phyloP scores from a whole-genome alignment of 1,139 yeast species.

The Scheffersomyces cryptocercus region DNA sequence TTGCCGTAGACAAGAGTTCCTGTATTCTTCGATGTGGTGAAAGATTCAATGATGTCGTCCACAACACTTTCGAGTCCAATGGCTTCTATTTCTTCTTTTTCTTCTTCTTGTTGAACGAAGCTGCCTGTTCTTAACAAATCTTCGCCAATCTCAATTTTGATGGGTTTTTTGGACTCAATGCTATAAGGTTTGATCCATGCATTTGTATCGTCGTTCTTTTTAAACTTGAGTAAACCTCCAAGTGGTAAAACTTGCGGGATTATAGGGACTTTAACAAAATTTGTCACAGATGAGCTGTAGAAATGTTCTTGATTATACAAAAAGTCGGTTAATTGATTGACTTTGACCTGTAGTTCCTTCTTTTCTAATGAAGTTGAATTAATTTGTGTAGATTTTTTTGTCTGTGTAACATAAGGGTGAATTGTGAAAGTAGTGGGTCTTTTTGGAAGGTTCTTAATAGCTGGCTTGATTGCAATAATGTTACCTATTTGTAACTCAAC shows the following conservation, averaged over 20 bases:
- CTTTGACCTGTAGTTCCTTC: constrained; percentile 26
- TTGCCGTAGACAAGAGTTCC: constrained; percentile 70
- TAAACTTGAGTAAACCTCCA: constrained; percentile 65
- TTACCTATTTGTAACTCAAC: constrained; percentile 54
- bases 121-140: constrained; percentile 55
- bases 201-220: constrained; percentile 40
- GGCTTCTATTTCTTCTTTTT: constrained; percentile 23
- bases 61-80: constrained; percentile 60
- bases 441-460: constrained; percentile 39
- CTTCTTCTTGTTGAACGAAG: constrained; percentile 31
- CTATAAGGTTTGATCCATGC: constrained; percentile 47
- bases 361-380: constrained; percentile 29
- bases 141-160: constrained; percentile 51
- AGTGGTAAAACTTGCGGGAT: constrained; percentile 49
- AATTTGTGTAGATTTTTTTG: constrained; percentile 30
- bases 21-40: constrained; percentile 47
- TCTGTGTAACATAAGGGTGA: constrained; percentile 57
- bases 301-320: constrained; percentile 33
- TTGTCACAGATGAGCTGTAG: constrained; percentile 26
- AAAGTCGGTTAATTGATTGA: constrained; percentile 16
- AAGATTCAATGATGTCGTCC: constrained; percentile 39
- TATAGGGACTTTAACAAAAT: constrained; percentile 51
- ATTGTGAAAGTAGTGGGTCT: constrained; percentile 46
- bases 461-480: constrained; percentile 54
- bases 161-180: constrained; percentile 24